phyloP scores from a whole-genome alignment of 148 eudicot species.

The Vaccinium macrocarpon region DNA sequence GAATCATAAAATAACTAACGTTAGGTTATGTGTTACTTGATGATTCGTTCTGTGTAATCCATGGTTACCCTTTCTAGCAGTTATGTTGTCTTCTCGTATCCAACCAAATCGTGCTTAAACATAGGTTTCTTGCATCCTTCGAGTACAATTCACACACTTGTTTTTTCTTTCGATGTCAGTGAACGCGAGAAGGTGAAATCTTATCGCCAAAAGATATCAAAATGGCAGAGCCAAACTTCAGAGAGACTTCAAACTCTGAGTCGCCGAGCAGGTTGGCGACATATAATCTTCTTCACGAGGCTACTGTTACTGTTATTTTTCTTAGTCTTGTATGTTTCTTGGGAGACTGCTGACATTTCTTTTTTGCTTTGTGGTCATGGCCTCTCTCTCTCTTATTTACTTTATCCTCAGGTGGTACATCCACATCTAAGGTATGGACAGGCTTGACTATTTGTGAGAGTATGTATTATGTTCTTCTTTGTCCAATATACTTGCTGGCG shows the following conservation, averaged over 20 bases:
- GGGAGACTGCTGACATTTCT: background rate
- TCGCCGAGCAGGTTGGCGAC: slow-evolving; percentile 57
- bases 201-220: slow-evolving; percentile 86
- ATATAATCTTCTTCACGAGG: slow-evolving; percentile 12
- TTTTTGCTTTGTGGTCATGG: background rate
- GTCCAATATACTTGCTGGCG: background rate
- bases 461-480: background rate
- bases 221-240: slow-evolving; percentile 85
- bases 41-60: background rate
- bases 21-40: background rate
- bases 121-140: background rate
- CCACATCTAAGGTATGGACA: slow-evolving; percentile 61
- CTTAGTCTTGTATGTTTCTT: slow-evolving; percentile 1
- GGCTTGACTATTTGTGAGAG: slow-evolving; percentile 34
- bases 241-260: slow-evolving; percentile 70
- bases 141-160: background rate
- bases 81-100: slow-evolving; percentile 11
- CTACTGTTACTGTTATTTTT: background rate
- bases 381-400: background rate
- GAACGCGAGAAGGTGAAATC: slow-evolving; percentile 94
- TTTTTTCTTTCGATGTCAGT: slow-evolving; percentile 32
- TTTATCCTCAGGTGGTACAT: slow-evolving; percentile 49
- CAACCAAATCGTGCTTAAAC: slow-evolving; percentile 10
- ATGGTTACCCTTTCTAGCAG: slow-evolving; percentile 8
- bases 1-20: background rate